Evolutionary conservation across 768 basidiomycete species (phyloP).

Genomic region (Termitomyces sp.): DNA sequence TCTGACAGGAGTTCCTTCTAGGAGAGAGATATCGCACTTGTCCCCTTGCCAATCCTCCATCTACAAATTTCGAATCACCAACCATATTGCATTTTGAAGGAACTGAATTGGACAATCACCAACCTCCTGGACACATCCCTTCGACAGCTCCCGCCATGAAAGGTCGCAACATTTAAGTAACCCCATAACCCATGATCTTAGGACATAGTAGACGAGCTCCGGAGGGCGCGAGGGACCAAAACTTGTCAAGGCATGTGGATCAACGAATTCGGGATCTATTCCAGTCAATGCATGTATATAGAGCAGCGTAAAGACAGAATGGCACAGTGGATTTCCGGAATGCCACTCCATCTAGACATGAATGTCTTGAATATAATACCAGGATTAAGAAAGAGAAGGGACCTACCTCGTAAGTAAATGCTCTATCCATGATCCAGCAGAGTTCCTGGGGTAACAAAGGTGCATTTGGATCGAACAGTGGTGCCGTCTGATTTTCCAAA

Average conservation of each 20-base stretch:
- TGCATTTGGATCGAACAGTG: constrained; percentile 56
- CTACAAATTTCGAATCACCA: constrained; percentile 28
- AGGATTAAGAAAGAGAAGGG: not conserved
- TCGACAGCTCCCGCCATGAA: constrained; percentile 76
- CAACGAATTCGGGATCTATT: constrained; percentile 50
- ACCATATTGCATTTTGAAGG: not conserved
- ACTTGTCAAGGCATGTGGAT: constrained; percentile 14
- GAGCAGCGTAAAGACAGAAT: constrained; percentile 77
- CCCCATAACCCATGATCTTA: constrained; percentile 62
- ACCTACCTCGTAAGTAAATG: constrained; percentile 73
- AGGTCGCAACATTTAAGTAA: constrained; percentile 79
- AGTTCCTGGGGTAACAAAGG: constrained; percentile 72
- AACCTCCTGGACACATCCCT: constrained; percentile 73
- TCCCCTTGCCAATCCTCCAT: constrained; percentile 88
- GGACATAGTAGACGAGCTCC: constrained; percentile 61
- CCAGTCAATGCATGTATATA: constrained; percentile 62
- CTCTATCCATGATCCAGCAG: constrained; percentile 83
- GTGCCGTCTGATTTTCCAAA: constrained; percentile 31
- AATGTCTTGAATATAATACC: not conserved
- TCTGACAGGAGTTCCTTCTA: constrained; percentile 55
- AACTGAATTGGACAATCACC: constrained; percentile 24
- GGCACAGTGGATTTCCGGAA: constrained; percentile 75
- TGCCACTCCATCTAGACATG: constrained; percentile 79
- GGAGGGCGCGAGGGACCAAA: constrained; percentile 44
- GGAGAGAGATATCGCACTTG: constrained; percentile 74